Evolutionary conservation across 345 rosid genomes (phyloP).

Genomic region (Streptanthus diversifolius): DNA sequence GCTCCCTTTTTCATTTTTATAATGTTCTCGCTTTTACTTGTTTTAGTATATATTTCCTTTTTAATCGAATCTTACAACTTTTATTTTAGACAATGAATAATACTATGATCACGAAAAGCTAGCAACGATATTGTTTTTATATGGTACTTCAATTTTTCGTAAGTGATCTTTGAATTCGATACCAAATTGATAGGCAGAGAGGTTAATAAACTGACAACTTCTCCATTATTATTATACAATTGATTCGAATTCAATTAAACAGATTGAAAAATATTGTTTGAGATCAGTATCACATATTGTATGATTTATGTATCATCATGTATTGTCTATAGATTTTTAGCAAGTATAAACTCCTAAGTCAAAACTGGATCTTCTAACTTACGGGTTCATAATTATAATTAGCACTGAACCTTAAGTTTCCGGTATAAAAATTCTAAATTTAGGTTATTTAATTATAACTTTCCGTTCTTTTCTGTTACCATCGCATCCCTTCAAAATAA

Average conservation of each 20-base stretch:
- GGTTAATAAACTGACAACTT: not conserved
- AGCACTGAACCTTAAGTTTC: no score
- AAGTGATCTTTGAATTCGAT: not conserved
- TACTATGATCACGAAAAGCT: not conserved
- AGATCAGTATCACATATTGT: no score
- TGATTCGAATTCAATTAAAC: not conserved
- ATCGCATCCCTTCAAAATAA: no score
- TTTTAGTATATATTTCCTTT: not conserved
- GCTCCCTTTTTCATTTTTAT: not conserved
- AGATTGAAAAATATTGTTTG: no score
- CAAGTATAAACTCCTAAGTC: no score
- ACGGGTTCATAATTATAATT: no score
- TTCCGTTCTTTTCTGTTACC: no score
- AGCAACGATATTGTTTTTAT: not conserved
- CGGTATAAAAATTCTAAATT: no score
- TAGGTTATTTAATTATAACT: no score
- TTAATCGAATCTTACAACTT: constrained; percentile 3
- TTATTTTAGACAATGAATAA: not conserved
- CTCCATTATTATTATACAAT: not conserved
- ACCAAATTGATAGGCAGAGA: not conserved
- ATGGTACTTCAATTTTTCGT: not conserved
- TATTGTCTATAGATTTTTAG: no score
- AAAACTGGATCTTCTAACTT: no score
- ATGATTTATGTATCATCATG: no score
- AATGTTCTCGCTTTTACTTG: not conserved